phyloP scores from a whole-genome alignment of 257 asterid genomes.

The Nicotiana otophora region DNA sequence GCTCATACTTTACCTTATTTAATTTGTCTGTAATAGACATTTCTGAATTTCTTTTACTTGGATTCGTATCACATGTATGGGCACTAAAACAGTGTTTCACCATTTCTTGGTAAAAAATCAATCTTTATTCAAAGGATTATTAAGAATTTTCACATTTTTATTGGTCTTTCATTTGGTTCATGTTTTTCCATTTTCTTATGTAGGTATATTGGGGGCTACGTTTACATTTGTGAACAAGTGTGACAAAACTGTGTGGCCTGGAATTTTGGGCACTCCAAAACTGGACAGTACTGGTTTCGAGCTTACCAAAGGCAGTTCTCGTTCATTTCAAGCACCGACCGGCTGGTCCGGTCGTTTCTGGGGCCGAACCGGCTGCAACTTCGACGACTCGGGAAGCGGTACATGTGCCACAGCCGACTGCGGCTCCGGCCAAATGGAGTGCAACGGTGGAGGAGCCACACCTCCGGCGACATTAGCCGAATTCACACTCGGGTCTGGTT shows the following conservation, averaged over 20 bases:
- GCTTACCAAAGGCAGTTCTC: conserved; percentile 47
- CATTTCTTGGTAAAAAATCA: background rate
- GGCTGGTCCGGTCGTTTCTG: conserved; percentile 90
- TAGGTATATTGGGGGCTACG: conserved; percentile 37
- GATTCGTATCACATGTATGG: no score
- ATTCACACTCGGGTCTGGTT: conserved; percentile 74
- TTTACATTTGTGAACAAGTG: conserved; percentile 70
- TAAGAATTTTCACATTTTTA: background rate
- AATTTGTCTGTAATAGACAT: background rate
- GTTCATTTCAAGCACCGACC: conserved; percentile 55
- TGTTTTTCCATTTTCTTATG: background rate
- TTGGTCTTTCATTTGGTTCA: background rate
- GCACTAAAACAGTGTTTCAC: no score
- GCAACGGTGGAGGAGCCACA: conserved; percentile 70
- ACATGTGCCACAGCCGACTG: conserved; percentile 73
- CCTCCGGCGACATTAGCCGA: conserved; percentile 73
- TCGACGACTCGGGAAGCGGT: conserved; percentile 47
- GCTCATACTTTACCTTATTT: background rate
- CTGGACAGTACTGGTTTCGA: conserved; percentile 62
- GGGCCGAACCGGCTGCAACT: conserved; percentile 68
- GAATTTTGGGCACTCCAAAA: conserved; percentile 45
- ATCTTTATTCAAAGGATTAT: background rate
- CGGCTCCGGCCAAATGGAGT: conserved; percentile 58
- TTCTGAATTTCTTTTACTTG: background rate
- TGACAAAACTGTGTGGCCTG: conserved; percentile 70